Evolutionary conservation across 1,284 basidiomycete species (phyloP), one percentile per base, ranked within the genome.

Genomic region (Chiua sp.): DNA sequence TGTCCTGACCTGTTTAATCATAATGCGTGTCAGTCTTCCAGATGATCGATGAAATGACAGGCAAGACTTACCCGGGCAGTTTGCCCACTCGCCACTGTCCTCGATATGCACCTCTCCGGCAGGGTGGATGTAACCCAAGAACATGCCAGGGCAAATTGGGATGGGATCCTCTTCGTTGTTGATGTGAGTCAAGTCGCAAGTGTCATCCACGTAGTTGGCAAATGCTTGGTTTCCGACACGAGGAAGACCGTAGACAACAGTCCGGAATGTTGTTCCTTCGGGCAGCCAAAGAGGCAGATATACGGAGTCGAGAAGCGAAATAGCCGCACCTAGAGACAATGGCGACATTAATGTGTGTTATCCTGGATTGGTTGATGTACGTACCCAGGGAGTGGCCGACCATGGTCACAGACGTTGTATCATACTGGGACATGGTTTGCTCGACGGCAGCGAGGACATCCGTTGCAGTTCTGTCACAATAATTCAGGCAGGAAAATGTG

Each of bases 181-280:
- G 52, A 88, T 77, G 55, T 81, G 85, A 7, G 80, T 80, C 60
- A 85, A 62, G 32, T 72, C n/a, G 53, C 20, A 77, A 51, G 52
- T 82, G 11, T 72, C 72, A 65, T 89, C 87, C 26, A 90, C 80
- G 60, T 82, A 88, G 63, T 86, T 60, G 1, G 86, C 87, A 60
- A 87, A 88, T 0, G 76, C 83, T 63, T 83, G 80, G 69, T 90
- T 90, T 3, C 88, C 88, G 48, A 89, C 87, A 52, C 88, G 79
- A 26, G 89, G 89, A 72, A 88, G 78, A 32, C 85, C 85, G 62
- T 84, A 88, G 1, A 73, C 70, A 32, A 86, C 68, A 7, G 73
- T 73, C 51, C 65, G 61, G 65, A 81, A 72, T 5, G 66, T 64
- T 4, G 70, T 77, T 49, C 67, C 68, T 0, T 66, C 42, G 7